Conservation (phyloP, 768 basidiomycete species). For the Vararia minispora region DNA sequence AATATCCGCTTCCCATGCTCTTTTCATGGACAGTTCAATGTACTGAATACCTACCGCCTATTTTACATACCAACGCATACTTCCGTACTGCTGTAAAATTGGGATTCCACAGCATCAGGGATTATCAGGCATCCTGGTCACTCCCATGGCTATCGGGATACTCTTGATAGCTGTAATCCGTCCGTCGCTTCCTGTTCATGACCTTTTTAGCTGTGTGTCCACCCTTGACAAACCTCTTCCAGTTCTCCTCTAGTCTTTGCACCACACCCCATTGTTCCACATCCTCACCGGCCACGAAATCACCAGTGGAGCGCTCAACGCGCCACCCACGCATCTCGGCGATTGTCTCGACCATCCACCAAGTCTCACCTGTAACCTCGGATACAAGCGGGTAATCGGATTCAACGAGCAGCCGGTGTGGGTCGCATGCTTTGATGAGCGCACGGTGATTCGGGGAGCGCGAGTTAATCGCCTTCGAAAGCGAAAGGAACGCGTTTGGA, state of each 20-base stretch:
- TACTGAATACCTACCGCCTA: neutral
- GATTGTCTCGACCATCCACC: conserved; percentile 66
- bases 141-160: too few species aligned
- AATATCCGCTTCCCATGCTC: neutral
- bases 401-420: conserved; percentile 70
- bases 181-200: conserved; percentile 8
- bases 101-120: too few species aligned
- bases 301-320: conserved; percentile 38
- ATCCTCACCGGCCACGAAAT: conserved; percentile 32
- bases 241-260: conserved; percentile 57
- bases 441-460: conserved; percentile 51
- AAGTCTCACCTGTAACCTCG: conserved; percentile 46
- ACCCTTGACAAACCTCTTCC: conserved; percentile 46
- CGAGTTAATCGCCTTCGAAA: conserved; percentile 78
- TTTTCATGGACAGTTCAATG: neutral
- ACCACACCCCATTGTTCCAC: conserved; percentile 51
- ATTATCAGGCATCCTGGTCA: too few species aligned
- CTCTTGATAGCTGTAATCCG: conserved; percentile 11
- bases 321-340: conserved; percentile 71
- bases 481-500: conserved; percentile 73
- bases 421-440: conserved; percentile 53
- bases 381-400: conserved; percentile 73
- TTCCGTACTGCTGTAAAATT: too few species aligned
- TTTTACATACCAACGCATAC: neutral
- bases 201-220: conserved; percentile 23